Conservation (phyloP, 2,329 filamentous ascomycete species). For the Phoma sp. region DNA sequence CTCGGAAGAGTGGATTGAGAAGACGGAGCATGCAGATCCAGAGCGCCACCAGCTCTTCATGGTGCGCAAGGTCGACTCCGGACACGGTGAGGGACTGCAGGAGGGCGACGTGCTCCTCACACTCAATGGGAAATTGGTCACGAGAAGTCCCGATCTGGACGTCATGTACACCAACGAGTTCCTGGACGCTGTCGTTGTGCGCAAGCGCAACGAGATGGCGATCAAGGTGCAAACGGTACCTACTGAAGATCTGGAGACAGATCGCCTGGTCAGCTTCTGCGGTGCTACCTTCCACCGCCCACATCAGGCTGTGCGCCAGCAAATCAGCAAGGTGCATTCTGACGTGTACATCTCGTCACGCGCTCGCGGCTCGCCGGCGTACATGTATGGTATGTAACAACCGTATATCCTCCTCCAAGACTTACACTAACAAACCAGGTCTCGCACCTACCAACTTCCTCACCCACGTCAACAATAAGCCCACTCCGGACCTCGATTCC, state of each 20-base stretch:
- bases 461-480: slow-evolving; percentile 88
- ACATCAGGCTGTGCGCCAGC: slow-evolving; percentile 94
- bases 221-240: slow-evolving; percentile 83
- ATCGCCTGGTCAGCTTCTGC: slow-evolving; percentile 91
- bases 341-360: slow-evolving; percentile 95
- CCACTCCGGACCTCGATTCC: slow-evolving; percentile 79
- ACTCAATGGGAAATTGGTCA: slow-evolving; percentile 89
- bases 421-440: slow-evolving; percentile 51
- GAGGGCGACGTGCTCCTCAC: slow-evolving; percentile 94
- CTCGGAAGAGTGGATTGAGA: slow-evolving; percentile 91
- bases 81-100: slow-evolving; percentile 68
- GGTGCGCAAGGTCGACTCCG: slow-evolving; percentile 85
- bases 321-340: slow-evolving; percentile 94
- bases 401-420: neutral
- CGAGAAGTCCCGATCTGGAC: slow-evolving; percentile 89
- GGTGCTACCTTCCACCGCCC: slow-evolving; percentile 91
- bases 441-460: slow-evolving; percentile 97
- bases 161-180: slow-evolving; percentile 91
- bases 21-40: slow-evolving; percentile 85
- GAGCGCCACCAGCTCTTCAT: slow-evolving; percentile 97
- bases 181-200: slow-evolving; percentile 84
- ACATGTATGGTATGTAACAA: slow-evolving; percentile 48
- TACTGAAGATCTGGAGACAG: slow-evolving; percentile 89
- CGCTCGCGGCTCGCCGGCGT: slow-evolving; percentile 45
- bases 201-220: slow-evolving; percentile 78